Percentiles rank a stretch among this genome's conserved stretches.
Evolutionary conservation across 208 protist species (phyloP).

Genomic region (Wallacemonas sp.): DNA sequence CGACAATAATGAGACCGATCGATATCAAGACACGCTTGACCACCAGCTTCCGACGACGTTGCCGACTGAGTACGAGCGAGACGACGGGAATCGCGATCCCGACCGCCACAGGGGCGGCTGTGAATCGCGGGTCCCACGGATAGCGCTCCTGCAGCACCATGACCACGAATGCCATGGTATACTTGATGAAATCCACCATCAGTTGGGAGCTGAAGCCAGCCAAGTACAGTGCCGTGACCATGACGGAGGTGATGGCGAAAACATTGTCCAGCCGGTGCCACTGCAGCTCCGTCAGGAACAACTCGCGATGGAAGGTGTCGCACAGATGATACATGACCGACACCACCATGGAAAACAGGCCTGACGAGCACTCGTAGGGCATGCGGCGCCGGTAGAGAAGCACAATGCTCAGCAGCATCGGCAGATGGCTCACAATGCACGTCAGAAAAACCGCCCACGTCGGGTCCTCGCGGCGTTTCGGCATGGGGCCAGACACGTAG

Average conservation of each 20-base stretch:
- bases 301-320: slow-evolving; percentile 19
- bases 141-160: slow-evolving; percentile 32
- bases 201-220: slow-evolving; percentile 22
- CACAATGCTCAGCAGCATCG: slow-evolving; percentile 37
- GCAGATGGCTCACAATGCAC: slow-evolving; percentile 49
- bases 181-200: slow-evolving; percentile 25
- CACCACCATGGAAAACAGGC: slow-evolving; percentile 25
- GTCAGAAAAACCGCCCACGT: slow-evolving; percentile 51
- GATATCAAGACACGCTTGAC: slow-evolving; percentile 17
- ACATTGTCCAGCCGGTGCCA: slow-evolving; percentile 45
- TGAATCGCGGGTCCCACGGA: slow-evolving; percentile 35
- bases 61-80: slow-evolving; percentile 17
- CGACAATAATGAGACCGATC: slow-evolving; percentile 1
- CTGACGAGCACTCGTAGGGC: slow-evolving; percentile 32
- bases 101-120: slow-evolving; percentile 23
- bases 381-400: slow-evolving; percentile 31
- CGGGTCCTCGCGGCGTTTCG: slow-evolving; percentile 27
- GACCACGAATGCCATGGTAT: slow-evolving; percentile 22
- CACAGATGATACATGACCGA: slow-evolving; percentile 31
- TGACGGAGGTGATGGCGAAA: slow-evolving; percentile 26
- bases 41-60: slow-evolving; percentile 10
- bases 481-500: slow-evolving; percentile 21
- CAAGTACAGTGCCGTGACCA: slow-evolving; percentile 23
- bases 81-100: slow-evolving; percentile 16
- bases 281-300: slow-evolving; percentile 30